These are phyloP conservation scores for Fusarium vanettenii DNA, from an alignment of 2,329 filamentous ascomycete genomes.

Conservation along the genomic window DNA sequence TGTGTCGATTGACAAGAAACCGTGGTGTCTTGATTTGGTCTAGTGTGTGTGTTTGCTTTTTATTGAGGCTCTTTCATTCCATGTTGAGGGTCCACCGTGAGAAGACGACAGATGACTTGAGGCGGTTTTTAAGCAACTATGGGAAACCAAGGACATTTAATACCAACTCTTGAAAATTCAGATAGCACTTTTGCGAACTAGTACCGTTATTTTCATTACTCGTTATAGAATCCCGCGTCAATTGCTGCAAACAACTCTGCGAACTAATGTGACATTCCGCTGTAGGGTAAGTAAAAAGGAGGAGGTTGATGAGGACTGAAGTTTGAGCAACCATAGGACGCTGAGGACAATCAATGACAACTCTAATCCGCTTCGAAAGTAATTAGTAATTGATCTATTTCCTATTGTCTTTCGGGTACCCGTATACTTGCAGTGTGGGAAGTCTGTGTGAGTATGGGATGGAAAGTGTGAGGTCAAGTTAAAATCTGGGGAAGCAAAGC, in stretches of 20 bases:
- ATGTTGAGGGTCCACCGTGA: neutral
- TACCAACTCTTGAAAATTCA: too few species aligned
- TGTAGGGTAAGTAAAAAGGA: neutral
- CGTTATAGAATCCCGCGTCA: neutral
- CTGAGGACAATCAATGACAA: too few species aligned
- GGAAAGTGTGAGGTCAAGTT: neutral
- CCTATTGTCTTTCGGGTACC: too few species aligned
- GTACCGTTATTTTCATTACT: too few species aligned
- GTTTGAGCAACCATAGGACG: neutral
- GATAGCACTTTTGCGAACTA: too few species aligned
- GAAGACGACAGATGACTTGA: neutral
- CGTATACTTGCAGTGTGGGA: neutral
- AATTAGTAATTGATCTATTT: neutral
- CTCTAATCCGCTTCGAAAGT: neutral
- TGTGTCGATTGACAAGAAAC: conserved; percentile 1
- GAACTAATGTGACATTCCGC: rapidly evolving
- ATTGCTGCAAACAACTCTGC: neutral
- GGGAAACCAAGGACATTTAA: too few species aligned
- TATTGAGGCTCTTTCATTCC: neutral
- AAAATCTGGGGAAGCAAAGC: neutral
- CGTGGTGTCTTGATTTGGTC: neutral
- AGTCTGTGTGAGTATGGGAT: neutral
- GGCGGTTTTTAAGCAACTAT: neutral
- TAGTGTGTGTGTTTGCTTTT: neutral
- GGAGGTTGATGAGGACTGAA: neutral